A percentile compares a stretch with the other conserved stretches of the same genome.
These are phyloP conservation scores for Primulina eburnea DNA, from an alignment of 257 asterid species.

Conservation along the genomic window DNA sequence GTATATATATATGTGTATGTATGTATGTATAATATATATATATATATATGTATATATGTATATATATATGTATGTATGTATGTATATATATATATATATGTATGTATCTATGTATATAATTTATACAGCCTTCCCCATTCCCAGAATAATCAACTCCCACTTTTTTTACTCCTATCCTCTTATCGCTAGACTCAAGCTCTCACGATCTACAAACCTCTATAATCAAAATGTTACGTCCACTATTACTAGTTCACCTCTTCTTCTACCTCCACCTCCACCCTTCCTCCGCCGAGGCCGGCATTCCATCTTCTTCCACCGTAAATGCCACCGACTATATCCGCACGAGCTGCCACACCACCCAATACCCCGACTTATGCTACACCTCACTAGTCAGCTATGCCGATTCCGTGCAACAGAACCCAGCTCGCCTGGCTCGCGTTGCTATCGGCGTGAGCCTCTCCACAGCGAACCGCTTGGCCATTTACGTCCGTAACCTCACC, in stretches of 20 bases:
- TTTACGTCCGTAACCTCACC: conserved; percentile 49
- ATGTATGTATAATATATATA: too few species aligned
- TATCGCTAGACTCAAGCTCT: not conserved
- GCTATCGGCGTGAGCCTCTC: conserved; percentile 70
- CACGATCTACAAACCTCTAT: not conserved
- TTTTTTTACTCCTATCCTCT: not conserved
- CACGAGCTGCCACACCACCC: conserved; percentile 54
- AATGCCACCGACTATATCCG: conserved; percentile 61
- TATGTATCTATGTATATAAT: too few species aligned
- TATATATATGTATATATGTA: too few species aligned
- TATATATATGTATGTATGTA: too few species aligned
- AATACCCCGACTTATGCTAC: conserved; percentile 63
- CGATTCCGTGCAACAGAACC: conserved; percentile 44
- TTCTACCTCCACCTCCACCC: conserved; percentile 15
- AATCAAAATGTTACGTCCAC: conserved; percentile 27
- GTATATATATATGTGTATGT: too few species aligned
- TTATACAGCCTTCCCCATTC: too few species aligned
- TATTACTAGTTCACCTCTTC: conserved; percentile 13
- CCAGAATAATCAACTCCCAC: too few species aligned
- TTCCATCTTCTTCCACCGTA: conserved; percentile 9
- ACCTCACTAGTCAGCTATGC: conserved; percentile 58
- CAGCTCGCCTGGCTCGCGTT: conserved; percentile 52
- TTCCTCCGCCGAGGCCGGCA: not conserved
- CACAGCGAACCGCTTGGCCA: conserved; percentile 34
- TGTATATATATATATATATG: too few species aligned